Evolutionary conservation across 2,329 filamentous ascomycete species (phyloP).

Genomic region (Neodidymelliopsis sp.): DNA sequence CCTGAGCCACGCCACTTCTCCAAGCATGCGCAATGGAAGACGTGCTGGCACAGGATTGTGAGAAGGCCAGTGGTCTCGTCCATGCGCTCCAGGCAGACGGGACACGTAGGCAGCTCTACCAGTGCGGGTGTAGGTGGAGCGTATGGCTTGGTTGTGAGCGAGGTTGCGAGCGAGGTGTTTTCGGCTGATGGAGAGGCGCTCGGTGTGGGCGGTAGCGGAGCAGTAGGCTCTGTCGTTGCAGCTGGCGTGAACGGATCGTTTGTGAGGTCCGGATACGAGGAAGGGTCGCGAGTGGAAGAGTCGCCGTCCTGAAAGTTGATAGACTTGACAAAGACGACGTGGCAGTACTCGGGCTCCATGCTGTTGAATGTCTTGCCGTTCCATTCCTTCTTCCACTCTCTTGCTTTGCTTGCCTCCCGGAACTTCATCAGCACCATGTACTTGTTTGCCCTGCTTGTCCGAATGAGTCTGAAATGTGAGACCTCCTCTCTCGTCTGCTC

Average conservation of each 20-base stretch:
- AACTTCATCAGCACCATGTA: constrained; percentile 98
- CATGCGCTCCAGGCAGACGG: constrained; percentile 97
- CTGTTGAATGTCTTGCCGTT: constrained; percentile 93
- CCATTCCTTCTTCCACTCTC: constrained; percentile 82
- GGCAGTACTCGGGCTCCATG: constrained; percentile 94
- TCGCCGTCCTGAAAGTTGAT: constrained; percentile 80
- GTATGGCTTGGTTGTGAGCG: constrained; percentile 67
- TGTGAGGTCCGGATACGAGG: constrained; percentile 66
- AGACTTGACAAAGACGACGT: constrained; percentile 92
- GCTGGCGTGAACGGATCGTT: constrained; percentile 71
- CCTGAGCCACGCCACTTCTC: constrained; percentile 95
- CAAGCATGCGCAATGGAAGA: constrained; percentile 95
- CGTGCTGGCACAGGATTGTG: constrained; percentile 95
- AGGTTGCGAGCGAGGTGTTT: constrained; percentile 43
- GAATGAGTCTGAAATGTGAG: constrained; percentile 92
- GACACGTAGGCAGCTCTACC: constrained; percentile 91
- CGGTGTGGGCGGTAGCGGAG: constrained; percentile 41
- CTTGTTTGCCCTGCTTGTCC: constrained; percentile 85
- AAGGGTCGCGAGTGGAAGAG: constrained; percentile 48
- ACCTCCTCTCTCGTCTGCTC: constrained; percentile 86
- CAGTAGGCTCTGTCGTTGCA: constrained; percentile 48
- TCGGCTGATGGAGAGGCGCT: constrained; percentile 46
- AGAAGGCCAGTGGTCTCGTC: constrained; percentile 94
- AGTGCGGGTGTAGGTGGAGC: constrained; percentile 82
- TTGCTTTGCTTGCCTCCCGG: constrained; percentile 74